A percentile compares a stretch with the other conserved stretches of the same genome.
Evolutionary conservation across 2,329 filamentous ascomycete genomes (phyloP).

Genomic region (Botrytis aclada): DNA sequence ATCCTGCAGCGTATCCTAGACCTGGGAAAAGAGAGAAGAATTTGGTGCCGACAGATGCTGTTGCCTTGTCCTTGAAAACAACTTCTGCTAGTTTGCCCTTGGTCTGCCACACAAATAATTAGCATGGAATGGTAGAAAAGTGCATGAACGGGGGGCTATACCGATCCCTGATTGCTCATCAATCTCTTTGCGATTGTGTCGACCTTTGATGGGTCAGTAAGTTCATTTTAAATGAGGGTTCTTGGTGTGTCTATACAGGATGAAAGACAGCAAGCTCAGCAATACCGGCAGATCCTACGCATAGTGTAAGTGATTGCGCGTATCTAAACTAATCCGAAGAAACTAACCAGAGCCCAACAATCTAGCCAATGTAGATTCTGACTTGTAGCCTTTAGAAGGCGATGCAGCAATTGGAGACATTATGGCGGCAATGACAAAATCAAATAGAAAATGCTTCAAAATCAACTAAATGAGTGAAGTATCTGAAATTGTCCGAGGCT

Average conservation of each 20-base stretch:
- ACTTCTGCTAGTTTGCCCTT: constrained; percentile 67
- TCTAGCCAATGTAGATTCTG: constrained; percentile 84
- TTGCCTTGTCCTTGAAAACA: constrained; percentile 88
- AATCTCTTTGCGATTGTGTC: constrained; percentile 98
- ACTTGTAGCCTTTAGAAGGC: constrained; percentile 60
- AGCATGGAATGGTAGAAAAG: constrained; percentile 26
- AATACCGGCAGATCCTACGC: constrained; percentile 84
- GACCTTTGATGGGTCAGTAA: constrained; percentile 56
- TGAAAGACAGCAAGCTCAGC: constrained; percentile 92
- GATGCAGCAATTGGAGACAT: constrained; percentile 36
- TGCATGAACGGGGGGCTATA: constrained; percentile 36
- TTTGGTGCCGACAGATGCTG: constrained; percentile 66
- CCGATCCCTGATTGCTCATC: constrained; percentile 93
- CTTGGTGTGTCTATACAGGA: constrained; percentile 55
- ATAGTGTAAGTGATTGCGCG: constrained; percentile 23
- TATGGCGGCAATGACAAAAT: constrained; percentile 18
- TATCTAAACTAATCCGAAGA: constrained; percentile 10
- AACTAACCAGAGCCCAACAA: constrained; percentile 82
- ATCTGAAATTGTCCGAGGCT: not conserved
- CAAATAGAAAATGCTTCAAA: constrained; percentile 11
- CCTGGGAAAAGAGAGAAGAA: constrained; percentile 97
- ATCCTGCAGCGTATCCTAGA: constrained; percentile 93
- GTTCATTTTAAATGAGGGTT: constrained; percentile 18
- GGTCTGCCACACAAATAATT: constrained; percentile 45
- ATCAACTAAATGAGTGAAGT: constrained; percentile 19